A percentile compares a stretch with the other conserved stretches of the same genome.
Conservation (phyloP, 2,329 filamentous ascomycete species). For the Chaetomium globosum region DNA sequence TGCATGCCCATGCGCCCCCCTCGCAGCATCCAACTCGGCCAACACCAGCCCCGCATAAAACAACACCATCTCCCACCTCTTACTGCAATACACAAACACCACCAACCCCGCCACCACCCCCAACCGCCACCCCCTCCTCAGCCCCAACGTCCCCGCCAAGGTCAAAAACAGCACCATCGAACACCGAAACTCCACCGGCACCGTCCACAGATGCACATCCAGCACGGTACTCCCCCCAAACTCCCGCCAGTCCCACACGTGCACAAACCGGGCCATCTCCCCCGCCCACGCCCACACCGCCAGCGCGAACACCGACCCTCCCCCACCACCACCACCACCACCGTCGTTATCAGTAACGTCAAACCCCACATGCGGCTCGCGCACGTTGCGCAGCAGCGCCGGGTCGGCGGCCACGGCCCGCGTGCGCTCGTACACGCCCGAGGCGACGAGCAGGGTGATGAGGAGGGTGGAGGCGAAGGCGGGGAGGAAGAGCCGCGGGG, state of each 20-base stretch:
- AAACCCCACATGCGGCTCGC: conserved; percentile 52
- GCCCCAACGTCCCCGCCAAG: conserved; percentile 53
- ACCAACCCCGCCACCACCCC: conserved; percentile 47
- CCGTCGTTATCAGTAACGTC: conserved; percentile 4
- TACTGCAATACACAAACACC: conserved; percentile 51
- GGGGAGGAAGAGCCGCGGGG: conserved; percentile 56
- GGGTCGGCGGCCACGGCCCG: conserved; percentile 50
- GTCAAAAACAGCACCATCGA: conserved; percentile 61
- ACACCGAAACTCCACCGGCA: conserved; percentile 62
- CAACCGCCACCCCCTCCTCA: conserved; percentile 50
- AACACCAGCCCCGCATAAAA: conserved; percentile 59
- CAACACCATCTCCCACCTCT: conserved; percentile 58
- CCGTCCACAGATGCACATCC: conserved; percentile 65
- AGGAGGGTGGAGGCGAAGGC: conserved; percentile 54
- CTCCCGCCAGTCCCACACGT: conserved; percentile 55
- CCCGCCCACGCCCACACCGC: conserved; percentile 52
- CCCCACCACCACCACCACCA: too few species aligned
- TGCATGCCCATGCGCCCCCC: conserved; percentile 46
- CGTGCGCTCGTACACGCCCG: conserved; percentile 54
- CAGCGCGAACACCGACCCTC: conserved; percentile 38
- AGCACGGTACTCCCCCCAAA: conserved; percentile 55
- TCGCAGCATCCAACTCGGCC: conserved; percentile 58
- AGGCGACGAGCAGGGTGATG: conserved; percentile 48
- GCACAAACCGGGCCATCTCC: conserved; percentile 54
- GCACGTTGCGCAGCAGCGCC: conserved; percentile 51